Evolutionary conservation across 768 basidiomycete species (phyloP), one percentile per base, ranked within the genome.

Genomic region (Tulasnella sp.): DNA sequence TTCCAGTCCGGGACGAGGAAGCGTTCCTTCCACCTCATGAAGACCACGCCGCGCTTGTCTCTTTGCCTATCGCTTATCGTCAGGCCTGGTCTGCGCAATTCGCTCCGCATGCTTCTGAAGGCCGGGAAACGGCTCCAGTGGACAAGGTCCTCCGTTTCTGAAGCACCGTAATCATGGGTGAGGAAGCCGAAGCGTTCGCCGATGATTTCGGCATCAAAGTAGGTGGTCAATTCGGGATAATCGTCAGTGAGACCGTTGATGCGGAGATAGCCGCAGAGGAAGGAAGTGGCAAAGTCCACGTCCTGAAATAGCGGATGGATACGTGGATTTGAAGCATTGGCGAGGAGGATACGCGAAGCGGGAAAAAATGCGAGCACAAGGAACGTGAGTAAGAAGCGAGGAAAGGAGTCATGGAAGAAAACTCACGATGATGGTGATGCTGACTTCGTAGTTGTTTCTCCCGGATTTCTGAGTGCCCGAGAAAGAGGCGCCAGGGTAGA

Each of bases 11-110:
- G 92, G n/a, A 97, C 87, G 52, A 98, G 73, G 70, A 96, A 97
- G 65, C 83, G 76, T 71, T 98, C 94, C 71, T 98, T 98, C 86
- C 91, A 93, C 60, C 94, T 76, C 84, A 98, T 90, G 68, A 97
- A 98, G 29, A 92, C 81, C 46, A 67, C 70, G 21, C 62, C 59
- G 19, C 62, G 45, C 40, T 60, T 61, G 37, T 49, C 31, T 48
- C 84, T 77, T 64, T 85, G 82, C 39, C 83, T 74, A 65, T 86
- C 84, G 43, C 78, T 71, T 65, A 94, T 82, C 39, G 86, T 88
- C 68, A 88, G 65, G 60, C 82, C 77, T 0, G 90, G 89, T 65
- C 79, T 75, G 67, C 82, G 79, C 61, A 92, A 76, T 65, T 93
- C 87, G 59, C 78, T 74, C 67, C 81, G 82, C 61, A 92, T 79